Evolutionary conservation across 2,329 filamentous ascomycete genomes (phyloP).

Genomic region (Xylariaceae sp.): DNA sequence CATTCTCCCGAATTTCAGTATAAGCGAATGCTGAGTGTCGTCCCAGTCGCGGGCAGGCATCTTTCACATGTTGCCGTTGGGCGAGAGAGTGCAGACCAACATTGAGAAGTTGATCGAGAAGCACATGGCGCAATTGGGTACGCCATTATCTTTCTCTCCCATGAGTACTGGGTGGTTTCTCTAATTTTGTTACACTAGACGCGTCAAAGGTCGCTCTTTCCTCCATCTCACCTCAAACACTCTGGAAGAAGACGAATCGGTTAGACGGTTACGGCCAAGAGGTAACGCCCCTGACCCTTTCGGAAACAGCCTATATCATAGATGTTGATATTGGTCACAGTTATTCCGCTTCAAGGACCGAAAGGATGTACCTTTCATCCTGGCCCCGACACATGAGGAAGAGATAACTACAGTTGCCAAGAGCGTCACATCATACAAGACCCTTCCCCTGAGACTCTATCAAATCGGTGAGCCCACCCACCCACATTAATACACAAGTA

Average conservation of each 20-base stretch:
- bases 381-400: constrained; percentile 93
- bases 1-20: constrained; percentile 1
- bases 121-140: constrained; percentile 75
- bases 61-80: constrained; percentile 86
- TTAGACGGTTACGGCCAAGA: constrained; percentile 68
- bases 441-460: constrained; percentile 80
- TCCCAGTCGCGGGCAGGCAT: constrained; percentile 71
- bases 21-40: constrained; percentile 9
- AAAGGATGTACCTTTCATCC: constrained; percentile 65
- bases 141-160: no score
- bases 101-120: constrained; percentile 80
- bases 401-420: constrained; percentile 79
- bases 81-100: constrained; percentile 81
- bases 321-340: constrained; percentile 38
- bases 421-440: constrained; percentile 74
- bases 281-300: no score
- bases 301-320: background rate
- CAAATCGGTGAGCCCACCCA: constrained; percentile 64
- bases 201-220: constrained; percentile 62
- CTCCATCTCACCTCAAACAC: constrained; percentile 73
- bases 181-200: constrained; percentile 18
- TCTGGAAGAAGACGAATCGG: constrained; percentile 82
- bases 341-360: constrained; percentile 78
- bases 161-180: no score
- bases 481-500: background rate